A percentile compares a stretch with the other conserved stretches of the same genome.
These are phyloP conservation scores for Cytospora mali DNA, from an alignment of 2,329 filamentous ascomycete genomes.

Conservation along the genomic window DNA sequence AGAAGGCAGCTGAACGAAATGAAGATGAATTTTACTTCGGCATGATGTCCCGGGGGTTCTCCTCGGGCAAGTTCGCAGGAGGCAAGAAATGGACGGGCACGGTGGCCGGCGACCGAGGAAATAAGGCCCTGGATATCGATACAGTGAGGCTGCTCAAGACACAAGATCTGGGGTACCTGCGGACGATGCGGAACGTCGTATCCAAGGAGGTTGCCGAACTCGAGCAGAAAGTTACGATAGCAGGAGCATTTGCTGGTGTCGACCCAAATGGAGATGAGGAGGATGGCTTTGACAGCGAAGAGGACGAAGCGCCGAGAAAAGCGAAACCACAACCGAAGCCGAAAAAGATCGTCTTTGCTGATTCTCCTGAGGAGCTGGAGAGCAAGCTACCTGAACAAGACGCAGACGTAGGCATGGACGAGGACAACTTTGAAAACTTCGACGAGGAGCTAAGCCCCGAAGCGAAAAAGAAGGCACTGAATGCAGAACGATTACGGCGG, in stretches of 20 bases:
- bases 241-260: slow-evolving; percentile 38
- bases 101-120: slow-evolving; percentile 60
- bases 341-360: slow-evolving; percentile 57
- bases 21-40: slow-evolving; percentile 75
- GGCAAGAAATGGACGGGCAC: slow-evolving; percentile 58
- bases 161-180: slow-evolving; percentile 67
- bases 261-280: slow-evolving; percentile 37
- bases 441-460: slow-evolving; percentile 34
- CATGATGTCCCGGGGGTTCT: slow-evolving; percentile 65
- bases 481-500: slow-evolving; percentile 49
- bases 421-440: slow-evolving; percentile 31
- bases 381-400: slow-evolving; percentile 33
- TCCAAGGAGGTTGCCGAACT: slow-evolving; percentile 59
- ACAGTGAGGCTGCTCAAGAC: slow-evolving; percentile 67
- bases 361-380: slow-evolving; percentile 40
- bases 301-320: slow-evolving; percentile 30
- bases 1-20: slow-evolving; percentile 67
- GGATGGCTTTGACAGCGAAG: slow-evolving; percentile 37
- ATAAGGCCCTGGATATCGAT: slow-evolving; percentile 57
- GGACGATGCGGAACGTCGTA: slow-evolving; percentile 63
- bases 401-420: slow-evolving; percentile 33
- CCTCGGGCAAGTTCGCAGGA: slow-evolving; percentile 47
- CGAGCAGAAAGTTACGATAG: slow-evolving; percentile 56
- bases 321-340: slow-evolving; percentile 29
- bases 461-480: slow-evolving; percentile 41